Evolutionary conservation across 208 protist species (phyloP).

Genomic region (Trypanosoma mega): DNA sequence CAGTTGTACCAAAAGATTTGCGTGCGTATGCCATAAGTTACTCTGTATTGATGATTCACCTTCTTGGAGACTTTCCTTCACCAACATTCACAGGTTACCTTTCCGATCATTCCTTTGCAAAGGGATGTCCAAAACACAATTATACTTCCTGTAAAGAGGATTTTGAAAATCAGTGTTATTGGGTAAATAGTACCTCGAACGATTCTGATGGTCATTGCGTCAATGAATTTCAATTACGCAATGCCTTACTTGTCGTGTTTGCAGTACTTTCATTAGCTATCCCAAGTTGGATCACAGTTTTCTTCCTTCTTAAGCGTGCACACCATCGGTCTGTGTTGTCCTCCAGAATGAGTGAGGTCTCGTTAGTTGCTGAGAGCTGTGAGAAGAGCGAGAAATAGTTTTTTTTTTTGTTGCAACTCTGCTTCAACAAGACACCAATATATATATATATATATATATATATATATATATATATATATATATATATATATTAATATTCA

Average conservation of each 20-base stretch:
- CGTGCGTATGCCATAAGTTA: constrained; percentile 85
- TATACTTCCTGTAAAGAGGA: neutral
- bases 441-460: neutral
- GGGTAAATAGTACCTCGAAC: constrained; percentile 26
- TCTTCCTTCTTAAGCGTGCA: constrained; percentile 27
- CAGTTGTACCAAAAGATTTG: constrained; percentile 51
- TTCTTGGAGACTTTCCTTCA: constrained; percentile 88
- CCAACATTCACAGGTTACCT: constrained; percentile 70
- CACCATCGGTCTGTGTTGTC: neutral
- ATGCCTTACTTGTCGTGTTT: constrained; percentile 74
- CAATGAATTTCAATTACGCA: constrained; percentile 56
- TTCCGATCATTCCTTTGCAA: constrained; percentile 53
- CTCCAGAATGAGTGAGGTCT: neutral
- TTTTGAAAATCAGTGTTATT: constrained; percentile 34
- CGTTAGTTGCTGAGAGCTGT: neutral
- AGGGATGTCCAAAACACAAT: constrained; percentile 33
- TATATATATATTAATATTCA: neutral
- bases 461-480: constrained; percentile 1
- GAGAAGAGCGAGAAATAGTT: neutral
- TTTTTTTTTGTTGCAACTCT: neutral
- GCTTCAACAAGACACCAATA: neutral
- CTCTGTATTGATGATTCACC: constrained; percentile 86
- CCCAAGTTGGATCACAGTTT: constrained; percentile 55
- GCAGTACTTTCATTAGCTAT: constrained; percentile 41
- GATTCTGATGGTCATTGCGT: constrained; percentile 37